phyloP scores from a whole-genome alignment of 306 rosid species.

The Clitoria ternatea region DNA sequence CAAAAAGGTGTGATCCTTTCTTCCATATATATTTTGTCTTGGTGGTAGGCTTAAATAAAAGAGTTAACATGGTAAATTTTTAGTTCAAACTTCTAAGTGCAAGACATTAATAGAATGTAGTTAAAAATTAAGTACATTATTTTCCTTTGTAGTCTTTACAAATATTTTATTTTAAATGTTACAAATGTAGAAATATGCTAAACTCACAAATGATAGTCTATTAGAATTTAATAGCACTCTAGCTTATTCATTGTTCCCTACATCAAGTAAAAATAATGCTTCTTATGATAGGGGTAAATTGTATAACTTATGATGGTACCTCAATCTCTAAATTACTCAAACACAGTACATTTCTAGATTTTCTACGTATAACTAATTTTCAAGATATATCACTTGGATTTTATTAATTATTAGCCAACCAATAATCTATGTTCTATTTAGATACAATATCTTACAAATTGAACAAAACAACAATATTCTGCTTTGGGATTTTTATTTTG shows the following conservation, averaged over 20 bases:
- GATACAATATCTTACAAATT: not conserved
- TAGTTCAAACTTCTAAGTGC: not conserved
- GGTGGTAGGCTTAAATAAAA: not conserved
- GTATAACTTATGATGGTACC: not conserved
- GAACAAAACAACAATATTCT: not conserved
- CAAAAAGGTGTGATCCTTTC: slow-evolving; percentile 45
- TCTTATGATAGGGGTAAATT: not conserved
- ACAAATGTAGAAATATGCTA: not conserved
- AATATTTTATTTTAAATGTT: not conserved
- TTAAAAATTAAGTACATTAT: not conserved
- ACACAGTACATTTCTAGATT: slow-evolving; percentile 5
- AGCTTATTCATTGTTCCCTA: slow-evolving; percentile 8
- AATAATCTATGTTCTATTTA: not conserved
- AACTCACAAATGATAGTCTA: not conserved
- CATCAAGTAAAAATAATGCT: not conserved
- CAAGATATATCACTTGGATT: not conserved
- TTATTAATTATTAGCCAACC: not conserved
- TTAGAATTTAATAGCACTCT: not conserved
- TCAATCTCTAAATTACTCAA: not conserved
- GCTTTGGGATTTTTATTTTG: not conserved
- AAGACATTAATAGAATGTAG: not conserved
- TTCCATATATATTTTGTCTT: not conserved
- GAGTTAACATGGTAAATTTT: not conserved
- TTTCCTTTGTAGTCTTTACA: not conserved
- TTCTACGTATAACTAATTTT: not conserved